phyloP scores from a whole-genome alignment of 2,329 filamentous ascomycete species.

The Xylaria sp. region DNA sequence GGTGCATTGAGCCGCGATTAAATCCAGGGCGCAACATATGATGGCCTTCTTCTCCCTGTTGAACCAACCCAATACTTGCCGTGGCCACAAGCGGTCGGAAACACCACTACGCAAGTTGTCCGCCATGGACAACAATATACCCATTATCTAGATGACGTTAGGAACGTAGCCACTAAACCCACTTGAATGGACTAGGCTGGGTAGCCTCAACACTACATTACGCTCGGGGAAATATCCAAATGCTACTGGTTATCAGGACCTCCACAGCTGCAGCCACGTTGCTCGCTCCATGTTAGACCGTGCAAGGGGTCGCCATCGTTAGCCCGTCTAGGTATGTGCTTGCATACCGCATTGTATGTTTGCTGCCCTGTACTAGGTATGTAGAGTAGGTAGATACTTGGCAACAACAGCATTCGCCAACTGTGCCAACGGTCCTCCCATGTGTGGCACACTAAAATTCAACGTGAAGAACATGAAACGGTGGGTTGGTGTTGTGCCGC shows the following conservation, averaged over 20 bases:
- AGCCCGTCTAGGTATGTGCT: neutral
- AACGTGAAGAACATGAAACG: conserved; percentile 13
- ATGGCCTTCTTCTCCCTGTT: neutral
- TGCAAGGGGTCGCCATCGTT: neutral
- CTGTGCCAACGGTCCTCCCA: neutral
- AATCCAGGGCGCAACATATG: neutral
- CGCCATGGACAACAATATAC: neutral
- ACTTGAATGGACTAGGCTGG: conserved; percentile 26
- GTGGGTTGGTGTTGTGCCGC: neutral
- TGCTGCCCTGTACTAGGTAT: too few relatives aligned
- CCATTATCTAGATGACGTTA: conserved; percentile 27
- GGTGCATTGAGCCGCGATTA: neutral
- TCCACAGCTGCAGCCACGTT: conserved; percentile 29
- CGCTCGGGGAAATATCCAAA: neutral
- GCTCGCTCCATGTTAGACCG: conserved; percentile 13
- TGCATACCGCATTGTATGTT: conserved; percentile 2
- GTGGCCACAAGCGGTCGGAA: neutral
- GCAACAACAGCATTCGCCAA: neutral
- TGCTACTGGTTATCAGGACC: conserved; percentile 20
- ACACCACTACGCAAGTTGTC: conserved; percentile 1
- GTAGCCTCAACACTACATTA: conserved; percentile 31
- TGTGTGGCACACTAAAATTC: neutral
- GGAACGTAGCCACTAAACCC: conserved; percentile 23
- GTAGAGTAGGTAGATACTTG: neutral
- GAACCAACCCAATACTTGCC: neutral